Conservation (phyloP, 495 filamentous ascomycete species). For the Aspergillus affinis region DNA sequence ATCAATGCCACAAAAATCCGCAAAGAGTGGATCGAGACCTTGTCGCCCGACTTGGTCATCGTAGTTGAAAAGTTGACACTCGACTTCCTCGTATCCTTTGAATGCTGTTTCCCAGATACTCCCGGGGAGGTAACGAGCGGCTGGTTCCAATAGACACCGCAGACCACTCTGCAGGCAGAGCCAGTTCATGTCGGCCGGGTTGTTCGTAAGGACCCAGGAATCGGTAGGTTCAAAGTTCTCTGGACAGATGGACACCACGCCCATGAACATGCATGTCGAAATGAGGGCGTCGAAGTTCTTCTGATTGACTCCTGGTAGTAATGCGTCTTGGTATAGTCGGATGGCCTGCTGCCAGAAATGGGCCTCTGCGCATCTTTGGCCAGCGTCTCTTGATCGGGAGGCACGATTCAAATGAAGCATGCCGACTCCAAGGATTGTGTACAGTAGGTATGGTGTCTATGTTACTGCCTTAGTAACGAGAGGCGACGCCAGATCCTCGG, state of each 20-base stretch:
- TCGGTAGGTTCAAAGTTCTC: constrained; percentile 35
- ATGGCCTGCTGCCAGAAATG: constrained; percentile 44
- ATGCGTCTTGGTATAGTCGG: constrained; percentile 29
- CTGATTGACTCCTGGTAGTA: constrained; percentile 22
- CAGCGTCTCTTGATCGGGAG: constrained; percentile 18
- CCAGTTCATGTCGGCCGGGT: constrained; percentile 41
- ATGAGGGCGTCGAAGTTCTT: constrained; percentile 39
- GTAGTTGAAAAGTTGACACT: constrained; percentile 22
- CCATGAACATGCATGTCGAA: constrained; percentile 43
- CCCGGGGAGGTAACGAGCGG: constrained; percentile 25
- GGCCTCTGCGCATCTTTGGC: constrained; percentile 33
- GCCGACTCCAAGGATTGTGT: constrained; percentile 41
- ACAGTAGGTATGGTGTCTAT: constrained; percentile 45
- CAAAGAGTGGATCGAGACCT: constrained; percentile 34
- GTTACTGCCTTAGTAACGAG: neutral
- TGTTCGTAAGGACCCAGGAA: constrained; percentile 43
- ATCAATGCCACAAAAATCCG: constrained; percentile 38
- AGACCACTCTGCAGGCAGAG: constrained; percentile 42
- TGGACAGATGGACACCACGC: constrained; percentile 35
- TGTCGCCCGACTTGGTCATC: constrained; percentile 30
- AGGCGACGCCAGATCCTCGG: neutral
- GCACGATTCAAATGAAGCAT: constrained; percentile 40
- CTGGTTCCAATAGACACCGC: constrained; percentile 30
- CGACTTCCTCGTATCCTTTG: constrained; percentile 21
- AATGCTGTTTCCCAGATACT: constrained; percentile 42